Base-by-base conservation (phyloP, 2,329 filamentous ascomycete species). In the Epichloe elymi region DNA sequence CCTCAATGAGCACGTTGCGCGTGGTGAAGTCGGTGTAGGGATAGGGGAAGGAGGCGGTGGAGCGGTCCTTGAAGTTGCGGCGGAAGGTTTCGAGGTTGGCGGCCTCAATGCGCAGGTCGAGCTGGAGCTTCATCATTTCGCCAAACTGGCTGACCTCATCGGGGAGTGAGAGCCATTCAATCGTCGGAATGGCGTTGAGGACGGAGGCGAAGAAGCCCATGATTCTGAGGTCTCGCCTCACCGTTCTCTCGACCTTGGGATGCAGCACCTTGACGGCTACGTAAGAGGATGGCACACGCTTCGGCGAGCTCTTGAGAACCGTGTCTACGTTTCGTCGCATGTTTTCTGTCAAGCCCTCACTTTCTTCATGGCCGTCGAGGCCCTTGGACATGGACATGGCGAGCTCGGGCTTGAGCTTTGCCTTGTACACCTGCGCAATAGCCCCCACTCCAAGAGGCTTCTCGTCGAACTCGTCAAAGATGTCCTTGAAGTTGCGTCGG, bases 51-150 rank as follows among this genome's bases (percentile, higher is more conserved):
- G 87, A 95, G n/a, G 89, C 90, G 0, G 91, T 96, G 2, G 86
- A 86, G 43, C 93, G 80, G 53, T 88, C 79, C 60, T 85, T 86
- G 74, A 98, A 98, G 64, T 96, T 88, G 60, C 85, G 83, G 49
- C 93, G 83, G 73, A 98, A 97, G 14, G 84, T 81, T 20, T 83
- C 82, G 3, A 98, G 73, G 60, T 98, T 98, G 38, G 90, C 85
- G 1, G 89, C 85, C 67, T 98, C 93, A 54, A 97, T 97, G 49
- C 93, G 85, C 37, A 98, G 75, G 67, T 98, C 93, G 3, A 98
- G 75, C 65, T 98, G 93, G n/a, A 97, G 73, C 60, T 85, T 85
- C 93, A 98, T 98, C 93, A 98, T 98, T 63, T 94, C 86, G 23
- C 90, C 91, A 62, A 98, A 98, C 61, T 97, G 89, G 14, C 76